Conservation (phyloP, 208 protist genomes). For the Leptomonas seymouri region DNA sequence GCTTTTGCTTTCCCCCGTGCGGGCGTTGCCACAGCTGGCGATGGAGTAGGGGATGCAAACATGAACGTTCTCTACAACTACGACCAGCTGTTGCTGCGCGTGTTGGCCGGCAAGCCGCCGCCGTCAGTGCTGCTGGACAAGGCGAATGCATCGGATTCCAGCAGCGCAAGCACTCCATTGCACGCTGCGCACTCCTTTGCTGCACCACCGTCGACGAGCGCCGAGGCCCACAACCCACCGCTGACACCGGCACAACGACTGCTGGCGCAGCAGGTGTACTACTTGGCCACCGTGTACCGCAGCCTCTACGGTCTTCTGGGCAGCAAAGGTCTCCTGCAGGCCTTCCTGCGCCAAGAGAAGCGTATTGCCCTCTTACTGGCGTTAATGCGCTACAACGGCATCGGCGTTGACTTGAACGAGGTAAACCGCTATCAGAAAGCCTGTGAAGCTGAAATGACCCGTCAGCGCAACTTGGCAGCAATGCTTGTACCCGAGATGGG, state of each 20-base stretch:
- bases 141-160: constrained; percentile 1
- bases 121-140: constrained; percentile 30
- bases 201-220: background rate
- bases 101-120: constrained; percentile 26
- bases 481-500: constrained; percentile 50
- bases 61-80: constrained; percentile 34
- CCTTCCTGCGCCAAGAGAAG: constrained; percentile 89
- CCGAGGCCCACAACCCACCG: constrained; percentile 11
- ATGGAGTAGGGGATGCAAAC: constrained; percentile 17
- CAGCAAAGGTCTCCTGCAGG: constrained; percentile 74
- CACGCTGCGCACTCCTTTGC: background rate
- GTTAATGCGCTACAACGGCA: constrained; percentile 75
- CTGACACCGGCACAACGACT: constrained; percentile 37
- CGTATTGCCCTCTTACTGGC: constrained; percentile 75
- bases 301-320: constrained; percentile 81
- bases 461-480: constrained; percentile 34
- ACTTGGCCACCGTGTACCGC: constrained; percentile 77
- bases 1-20: background rate
- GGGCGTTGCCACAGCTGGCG: background rate
- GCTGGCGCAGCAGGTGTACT: constrained; percentile 73
- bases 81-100: constrained; percentile 31
- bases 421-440: constrained; percentile 59
- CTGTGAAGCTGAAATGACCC: constrained; percentile 59
- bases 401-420: constrained; percentile 62
- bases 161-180: background rate